Evolutionary conservation across 2,329 filamentous ascomycete genomes (phyloP), one percentile per base, ranked within the genome.

Genomic region (Penicillium sp.): DNA sequence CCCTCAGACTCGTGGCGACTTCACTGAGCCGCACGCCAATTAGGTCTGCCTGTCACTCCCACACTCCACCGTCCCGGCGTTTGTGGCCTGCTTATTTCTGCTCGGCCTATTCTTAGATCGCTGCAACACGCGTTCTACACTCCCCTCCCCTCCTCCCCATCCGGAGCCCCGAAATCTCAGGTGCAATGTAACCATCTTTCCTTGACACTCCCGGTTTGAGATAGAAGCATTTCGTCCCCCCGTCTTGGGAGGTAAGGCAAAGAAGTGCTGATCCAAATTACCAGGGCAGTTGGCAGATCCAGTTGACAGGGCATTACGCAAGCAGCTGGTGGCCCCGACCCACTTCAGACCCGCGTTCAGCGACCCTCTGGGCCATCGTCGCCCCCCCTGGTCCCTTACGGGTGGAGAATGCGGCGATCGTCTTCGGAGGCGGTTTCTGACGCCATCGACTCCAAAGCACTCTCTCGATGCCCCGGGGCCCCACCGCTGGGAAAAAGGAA

Each of bases 361-460:
- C 58, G 55, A 57, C 59, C 51, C 61, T 64, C 59, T 66, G 67
- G 62, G 63, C 62, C 63, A 67, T 64, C 64, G 60, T 13, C 59
- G 60, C 50, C 58, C 50, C 57, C 58, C 50, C 59, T 57, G 64
- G 68, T 70, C 68, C 68, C 67, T 69, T 69, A 61, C 61, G 49
- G 56, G 69, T 71, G 69, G 68, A 55, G 68, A 67, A 68, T 67
- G 65, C 65, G 67, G 61, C 68, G 68, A 71, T 71, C 68, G 59
- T 33, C 41, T 51, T 49, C 24, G 26, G 59, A 59, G 58, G 60
- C 58, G 59, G 56, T 60, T 49, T 57, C 58, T 66, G 52, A 61
- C 63, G 66, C 67, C 64, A 68, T 67, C 49, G 37, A n/a, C 33
- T 29, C 32, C 36, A 26, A 52, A 49, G 39, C 37, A 48, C 52